These are phyloP conservation scores for Chrysosporium queenslandicum DNA, from an alignment of 2,329 filamentous ascomycete species.

Conservation along the genomic window DNA sequence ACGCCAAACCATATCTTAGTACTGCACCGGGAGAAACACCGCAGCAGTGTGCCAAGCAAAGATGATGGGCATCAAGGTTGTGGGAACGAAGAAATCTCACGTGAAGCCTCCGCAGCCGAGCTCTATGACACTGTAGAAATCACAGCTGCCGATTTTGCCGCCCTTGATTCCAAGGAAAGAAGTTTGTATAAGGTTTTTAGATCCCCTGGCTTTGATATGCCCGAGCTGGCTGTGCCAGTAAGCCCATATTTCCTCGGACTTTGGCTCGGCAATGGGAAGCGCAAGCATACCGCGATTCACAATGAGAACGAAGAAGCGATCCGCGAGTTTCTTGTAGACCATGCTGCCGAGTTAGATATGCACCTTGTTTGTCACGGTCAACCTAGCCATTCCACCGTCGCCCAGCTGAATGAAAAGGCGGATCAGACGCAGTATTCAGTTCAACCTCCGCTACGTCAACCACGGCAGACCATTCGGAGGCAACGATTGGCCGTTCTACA, in stretches of 20 bases:
- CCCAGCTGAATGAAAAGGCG: neutral
- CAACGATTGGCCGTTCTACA: slow-evolving; percentile 7
- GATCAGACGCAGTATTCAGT: neutral
- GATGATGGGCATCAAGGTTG: neutral
- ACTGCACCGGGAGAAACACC: slow-evolving; percentile 31
- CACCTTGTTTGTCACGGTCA: slow-evolving; percentile 3
- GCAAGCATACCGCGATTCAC: neutral
- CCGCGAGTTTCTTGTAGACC: slow-evolving; percentile 13
- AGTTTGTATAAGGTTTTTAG: slow-evolving; percentile 30
- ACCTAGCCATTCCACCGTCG: neutral
- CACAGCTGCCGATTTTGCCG: slow-evolving; percentile 39
- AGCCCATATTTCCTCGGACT: slow-evolving; percentile 19
- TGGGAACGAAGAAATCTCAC: neutral
- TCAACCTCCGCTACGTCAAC: neutral
- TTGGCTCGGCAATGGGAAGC: slow-evolving; percentile 19
- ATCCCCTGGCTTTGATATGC: slow-evolving; percentile 26
- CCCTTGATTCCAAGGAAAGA: slow-evolving; percentile 32
- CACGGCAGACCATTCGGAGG: slow-evolving; percentile 8
- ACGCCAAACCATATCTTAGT: slow-evolving; percentile 43
- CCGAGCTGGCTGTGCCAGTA: slow-evolving; percentile 20
- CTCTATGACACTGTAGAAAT: slow-evolving; percentile 38
- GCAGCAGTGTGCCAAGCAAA: neutral
- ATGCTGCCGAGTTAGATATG: slow-evolving; percentile 15
- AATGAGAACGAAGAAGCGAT: slow-evolving; percentile 11
- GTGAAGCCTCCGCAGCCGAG: slow-evolving; percentile 19